phyloP scores from a whole-genome alignment of 2,329 filamentous ascomycete genomes.

The Neofusicoccum umdonicola region DNA sequence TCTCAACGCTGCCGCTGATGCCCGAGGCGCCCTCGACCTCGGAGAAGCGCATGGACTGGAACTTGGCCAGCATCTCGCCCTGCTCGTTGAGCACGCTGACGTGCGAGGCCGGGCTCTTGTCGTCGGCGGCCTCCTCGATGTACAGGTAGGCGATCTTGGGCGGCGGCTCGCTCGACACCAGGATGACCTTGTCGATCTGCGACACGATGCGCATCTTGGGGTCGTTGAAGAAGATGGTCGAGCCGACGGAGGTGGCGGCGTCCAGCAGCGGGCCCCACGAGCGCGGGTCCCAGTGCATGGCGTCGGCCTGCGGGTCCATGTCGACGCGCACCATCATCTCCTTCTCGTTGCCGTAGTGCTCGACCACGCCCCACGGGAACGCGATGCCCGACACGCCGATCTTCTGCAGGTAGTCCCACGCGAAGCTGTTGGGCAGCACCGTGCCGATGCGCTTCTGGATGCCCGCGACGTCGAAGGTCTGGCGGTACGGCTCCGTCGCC shows the following conservation, averaged over 20 bases:
- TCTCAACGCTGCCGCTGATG: constrained; percentile 25
- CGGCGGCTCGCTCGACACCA: constrained; percentile 21
- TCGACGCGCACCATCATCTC: constrained; percentile 46
- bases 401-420: constrained; percentile 38
- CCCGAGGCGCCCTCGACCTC: constrained; percentile 37
- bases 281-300: constrained; percentile 27
- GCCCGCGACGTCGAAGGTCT: constrained; percentile 24
- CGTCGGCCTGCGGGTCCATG: constrained; percentile 25
- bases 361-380: constrained; percentile 43
- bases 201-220: constrained; percentile 40
- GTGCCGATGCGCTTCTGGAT: constrained; percentile 30
- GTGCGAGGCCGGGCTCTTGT: constrained; percentile 29
- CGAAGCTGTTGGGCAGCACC: constrained; percentile 33
- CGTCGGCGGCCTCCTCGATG: constrained; percentile 28
- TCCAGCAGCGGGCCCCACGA: constrained; percentile 44
- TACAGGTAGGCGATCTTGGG: constrained; percentile 39
- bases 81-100: constrained; percentile 29
- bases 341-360: constrained; percentile 38
- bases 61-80: constrained; percentile 32
- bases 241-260: constrained; percentile 44
- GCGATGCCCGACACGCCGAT: constrained; percentile 43
- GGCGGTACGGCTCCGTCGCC: background rate
- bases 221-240: constrained; percentile 39
- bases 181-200: constrained; percentile 30
- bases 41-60: constrained; percentile 40